A percentile compares a stretch with the other conserved stretches of the same genome.
phyloP scores from a whole-genome alignment of 805 yeast species.

The Monosporozyma aquatica region DNA sequence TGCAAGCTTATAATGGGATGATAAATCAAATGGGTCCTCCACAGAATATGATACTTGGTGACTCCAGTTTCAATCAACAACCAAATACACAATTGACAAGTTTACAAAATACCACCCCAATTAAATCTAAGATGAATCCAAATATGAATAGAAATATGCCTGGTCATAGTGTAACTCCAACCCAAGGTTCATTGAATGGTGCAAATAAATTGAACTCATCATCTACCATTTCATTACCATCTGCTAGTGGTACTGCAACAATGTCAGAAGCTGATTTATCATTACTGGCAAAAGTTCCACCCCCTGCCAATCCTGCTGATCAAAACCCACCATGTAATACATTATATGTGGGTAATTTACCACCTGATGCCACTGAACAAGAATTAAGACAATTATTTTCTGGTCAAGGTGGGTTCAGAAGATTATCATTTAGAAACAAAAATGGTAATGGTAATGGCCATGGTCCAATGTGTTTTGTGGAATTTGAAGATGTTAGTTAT shows the following conservation, averaged over 20 bases:
- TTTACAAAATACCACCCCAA: constrained; percentile 1
- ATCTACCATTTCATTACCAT: constrained; percentile 8
- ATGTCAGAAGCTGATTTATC: constrained; percentile 53
- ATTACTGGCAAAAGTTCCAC: constrained; percentile 69
- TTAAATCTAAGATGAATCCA: constrained; percentile 1
- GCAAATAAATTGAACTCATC: not conserved
- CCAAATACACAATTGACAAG: not conserved
- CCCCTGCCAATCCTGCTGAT: constrained; percentile 96
- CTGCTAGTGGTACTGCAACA: constrained; percentile 12
- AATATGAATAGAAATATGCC: not conserved
- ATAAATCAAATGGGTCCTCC: constrained; percentile 8
- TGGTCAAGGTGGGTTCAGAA: constrained; percentile 84
- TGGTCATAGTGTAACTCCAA: constrained; percentile 1
- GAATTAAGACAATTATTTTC: constrained; percentile 83
- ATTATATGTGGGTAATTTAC: constrained; percentile 90
- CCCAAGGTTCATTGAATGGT: not conserved
- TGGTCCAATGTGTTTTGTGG: constrained; percentile 99
- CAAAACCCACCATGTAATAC: constrained; percentile 99
- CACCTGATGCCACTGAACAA: constrained; percentile 92
- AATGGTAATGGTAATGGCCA: constrained; percentile 41
- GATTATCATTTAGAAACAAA: constrained; percentile 86
- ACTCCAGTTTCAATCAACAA: not conserved
- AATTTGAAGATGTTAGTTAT: constrained; percentile 88
- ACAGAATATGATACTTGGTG: not conserved
- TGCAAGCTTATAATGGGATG: constrained; percentile 9